Conservation (phyloP, 1,284 basidiomycete species). For the Ustilago esculenta region DNA sequence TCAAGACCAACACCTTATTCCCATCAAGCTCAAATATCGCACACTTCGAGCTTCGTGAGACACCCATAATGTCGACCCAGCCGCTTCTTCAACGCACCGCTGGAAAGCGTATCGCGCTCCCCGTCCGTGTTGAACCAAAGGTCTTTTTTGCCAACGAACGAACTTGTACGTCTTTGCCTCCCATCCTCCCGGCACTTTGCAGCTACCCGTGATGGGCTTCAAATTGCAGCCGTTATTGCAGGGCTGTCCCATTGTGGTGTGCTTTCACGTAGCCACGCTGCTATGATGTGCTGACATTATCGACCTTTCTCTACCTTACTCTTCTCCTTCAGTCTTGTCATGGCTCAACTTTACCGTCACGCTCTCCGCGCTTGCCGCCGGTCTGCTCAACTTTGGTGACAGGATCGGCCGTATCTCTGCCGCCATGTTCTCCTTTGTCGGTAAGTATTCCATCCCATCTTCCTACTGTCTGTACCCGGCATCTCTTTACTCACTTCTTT, state of each 20-base stretch:
- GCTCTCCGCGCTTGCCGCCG: conserved; percentile 65
- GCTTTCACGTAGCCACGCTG: too few relatives aligned
- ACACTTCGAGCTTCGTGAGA: too few relatives aligned
- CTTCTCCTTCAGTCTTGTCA: conserved; percentile 57
- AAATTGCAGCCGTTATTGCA: too few relatives aligned
- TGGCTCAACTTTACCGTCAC: conserved; percentile 68
- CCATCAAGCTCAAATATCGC: too few relatives aligned
- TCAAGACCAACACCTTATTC: too few relatives aligned
- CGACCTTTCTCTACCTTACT: too few relatives aligned
- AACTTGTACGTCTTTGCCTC: conserved; percentile 53
- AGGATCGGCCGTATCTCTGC: conserved; percentile 86
- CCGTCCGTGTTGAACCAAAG: conserved; percentile 66
- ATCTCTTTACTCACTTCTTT: background rate
- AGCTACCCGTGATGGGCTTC: too few relatives aligned
- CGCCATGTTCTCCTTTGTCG: conserved; percentile 89
- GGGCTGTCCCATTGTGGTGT: too few relatives aligned
- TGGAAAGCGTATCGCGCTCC: conserved; percentile 66
- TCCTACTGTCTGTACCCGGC: background rate
- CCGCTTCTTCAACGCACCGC: conserved; percentile 96
- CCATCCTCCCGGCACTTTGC: too few relatives aligned
- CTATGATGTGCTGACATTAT: background rate
- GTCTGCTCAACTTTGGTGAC: conserved; percentile 67
- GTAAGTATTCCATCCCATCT: conserved; percentile 71
- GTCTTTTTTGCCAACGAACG: conserved; percentile 67
- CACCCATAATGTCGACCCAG: conserved; percentile 85